Evolutionary conservation across 495 filamentous ascomycete genomes (phyloP), one percentile per base, ranked within the genome.

Genomic region (Haplographium delicatum): DNA sequence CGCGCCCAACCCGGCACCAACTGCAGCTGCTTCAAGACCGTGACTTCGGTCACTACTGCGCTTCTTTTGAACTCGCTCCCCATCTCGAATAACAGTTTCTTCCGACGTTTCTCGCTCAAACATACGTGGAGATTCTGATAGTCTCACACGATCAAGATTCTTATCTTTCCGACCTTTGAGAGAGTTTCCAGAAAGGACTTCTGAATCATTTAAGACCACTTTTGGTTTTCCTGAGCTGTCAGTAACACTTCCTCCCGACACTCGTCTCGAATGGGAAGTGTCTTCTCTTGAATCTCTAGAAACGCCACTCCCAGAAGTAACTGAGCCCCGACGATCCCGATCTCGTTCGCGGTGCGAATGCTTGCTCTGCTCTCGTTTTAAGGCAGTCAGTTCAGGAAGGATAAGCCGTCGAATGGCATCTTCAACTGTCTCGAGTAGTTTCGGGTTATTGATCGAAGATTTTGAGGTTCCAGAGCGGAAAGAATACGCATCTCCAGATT

Each of bases 351-450:
- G 68, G 10, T 53, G 23, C 1, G 31, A 30, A 26, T 49, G 50
- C 52, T 84, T 72, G 51, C 79, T 89, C 62, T 94, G 87, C 59
- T 95, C 88, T 60, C 88, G 81, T 67, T 95, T 96, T 38, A 97
- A 73, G 25, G 88, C 88, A 45, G 88, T 89, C 39, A 98, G 73
- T 63, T 98, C 91, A 0, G 93, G 94, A 1, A 97, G 68, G 42
- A 97, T 95, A 41, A 97, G 71, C 37, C 91, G 80, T 42, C 87
- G 84, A 56, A 98, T 97, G 18, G 93, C 89, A 70, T 96, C 91
- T 66, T 97, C 91, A 6, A 98, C 91, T 0, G 90, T 91, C 63
- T 94, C 88, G 4, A 97, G 78, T n/a, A 98, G 68, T 54, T 88
- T 94, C 0, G 91, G 91, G 62, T 98, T 96, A 68, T 94, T 96